These are phyloP conservation scores for Chlorencoelia australis DNA, from an alignment of 2,329 filamentous ascomycete species.

Conservation along the genomic window DNA sequence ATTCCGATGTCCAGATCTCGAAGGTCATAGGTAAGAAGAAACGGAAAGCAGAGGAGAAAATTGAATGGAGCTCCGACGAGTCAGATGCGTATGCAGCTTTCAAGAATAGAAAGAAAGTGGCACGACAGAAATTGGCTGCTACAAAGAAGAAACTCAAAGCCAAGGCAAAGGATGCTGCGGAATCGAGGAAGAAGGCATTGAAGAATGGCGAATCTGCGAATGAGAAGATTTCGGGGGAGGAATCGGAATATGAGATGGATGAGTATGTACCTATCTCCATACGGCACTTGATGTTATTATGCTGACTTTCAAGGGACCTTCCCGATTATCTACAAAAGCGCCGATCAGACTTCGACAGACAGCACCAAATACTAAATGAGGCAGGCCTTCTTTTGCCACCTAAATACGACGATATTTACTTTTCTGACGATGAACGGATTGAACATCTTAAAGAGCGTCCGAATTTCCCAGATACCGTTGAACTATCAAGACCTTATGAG, in stretches of 20 bases:
- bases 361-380: conserved; percentile 48
- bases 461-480: conserved; percentile 48
- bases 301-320: no score
- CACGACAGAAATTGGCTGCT: conserved; percentile 41
- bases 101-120: conserved; percentile 46
- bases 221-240: conserved; percentile 21
- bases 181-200: conserved; percentile 16
- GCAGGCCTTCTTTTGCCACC: conserved; percentile 70
- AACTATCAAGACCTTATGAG: conserved; percentile 58
- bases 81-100: conserved; percentile 53
- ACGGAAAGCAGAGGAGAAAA: conserved; percentile 27
- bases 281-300: no score
- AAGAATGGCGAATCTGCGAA: conserved; percentile 18
- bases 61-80: conserved; percentile 46
- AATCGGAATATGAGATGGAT: conserved; percentile 23
- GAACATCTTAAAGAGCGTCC: conserved; percentile 60
- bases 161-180: conserved; percentile 33
- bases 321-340: conserved; percentile 65
- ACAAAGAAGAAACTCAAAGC: conserved; percentile 35
- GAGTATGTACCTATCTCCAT: no score
- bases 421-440: conserved; percentile 59
- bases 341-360: conserved; percentile 57
- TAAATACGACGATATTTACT: conserved; percentile 62
- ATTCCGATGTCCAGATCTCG: conserved; percentile 16
- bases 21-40: conserved; percentile 15